Conservation (phyloP, 2,329 filamentous ascomycete genomes). For the Ophiostoma perfectum region DNA sequence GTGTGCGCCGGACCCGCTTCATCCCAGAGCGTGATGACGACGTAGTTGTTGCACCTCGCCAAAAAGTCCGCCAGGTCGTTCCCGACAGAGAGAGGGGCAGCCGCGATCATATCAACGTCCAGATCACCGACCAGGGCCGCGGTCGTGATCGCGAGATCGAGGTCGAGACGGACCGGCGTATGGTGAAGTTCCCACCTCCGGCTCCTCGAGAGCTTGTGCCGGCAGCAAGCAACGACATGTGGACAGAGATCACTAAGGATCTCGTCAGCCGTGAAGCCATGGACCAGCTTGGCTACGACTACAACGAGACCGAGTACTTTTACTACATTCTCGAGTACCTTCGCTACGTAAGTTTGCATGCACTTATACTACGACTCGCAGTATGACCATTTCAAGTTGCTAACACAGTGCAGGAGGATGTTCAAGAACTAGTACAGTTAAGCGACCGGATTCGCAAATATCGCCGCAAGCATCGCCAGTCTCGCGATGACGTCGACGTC, state of each 20-base stretch:
- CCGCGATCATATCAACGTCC: slow-evolving; percentile 41
- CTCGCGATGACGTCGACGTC: slow-evolving; percentile 35
- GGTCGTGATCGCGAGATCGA: slow-evolving; percentile 46
- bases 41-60: slow-evolving; percentile 21
- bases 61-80: not conserved
- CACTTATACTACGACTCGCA: not conserved
- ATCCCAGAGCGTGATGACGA: slow-evolving; percentile 58
- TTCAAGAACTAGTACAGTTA: slow-evolving; percentile 74
- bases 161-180: slow-evolving; percentile 50
- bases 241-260: slow-evolving; percentile 97
- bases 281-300: slow-evolving; percentile 76
- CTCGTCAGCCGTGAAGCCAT: slow-evolving; percentile 82
- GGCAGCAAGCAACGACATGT: slow-evolving; percentile 61
- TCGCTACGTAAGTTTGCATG: slow-evolving; percentile 60
- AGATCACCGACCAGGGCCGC: slow-evolving; percentile 40
- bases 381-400: slow-evolving; percentile 20
- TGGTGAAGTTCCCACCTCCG: slow-evolving; percentile 29
- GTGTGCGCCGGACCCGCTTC: slow-evolving; percentile 69
- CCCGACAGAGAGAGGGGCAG: slow-evolving; percentile 29
- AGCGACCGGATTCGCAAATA: slow-evolving; percentile 73
- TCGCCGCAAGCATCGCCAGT: slow-evolving; percentile 47
- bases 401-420: slow-evolving; percentile 66
- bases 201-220: slow-evolving; percentile 27
- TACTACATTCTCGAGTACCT: slow-evolving; percentile 94
- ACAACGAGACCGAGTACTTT: slow-evolving; percentile 81